Conservation (phyloP, 495 filamentous ascomycete genomes). For the Hypoxylon crocopeplum region DNA sequence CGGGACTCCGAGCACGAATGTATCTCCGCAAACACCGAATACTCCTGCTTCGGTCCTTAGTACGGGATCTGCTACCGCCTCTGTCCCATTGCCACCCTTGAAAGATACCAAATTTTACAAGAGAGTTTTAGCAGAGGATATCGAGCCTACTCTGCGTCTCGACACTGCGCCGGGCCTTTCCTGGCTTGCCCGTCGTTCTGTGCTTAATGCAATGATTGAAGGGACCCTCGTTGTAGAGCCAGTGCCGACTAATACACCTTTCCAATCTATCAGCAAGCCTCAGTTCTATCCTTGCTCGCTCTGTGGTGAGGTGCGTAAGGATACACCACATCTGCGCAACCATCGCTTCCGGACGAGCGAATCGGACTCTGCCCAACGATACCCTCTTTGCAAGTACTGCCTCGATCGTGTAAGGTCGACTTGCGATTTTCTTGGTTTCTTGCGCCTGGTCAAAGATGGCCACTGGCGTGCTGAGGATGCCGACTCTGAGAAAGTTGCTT, state of each 20-base stretch:
- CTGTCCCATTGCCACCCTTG: slow-evolving; percentile 52
- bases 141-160: slow-evolving; percentile 90
- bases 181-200: slow-evolving; percentile 86
- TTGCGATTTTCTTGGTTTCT: slow-evolving; percentile 90
- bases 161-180: slow-evolving; percentile 90
- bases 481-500: slow-evolving; percentile 81
- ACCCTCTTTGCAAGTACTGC: slow-evolving; percentile 91
- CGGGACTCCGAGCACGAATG: slow-evolving; percentile 44
- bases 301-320: slow-evolving; percentile 82
- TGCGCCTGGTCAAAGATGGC: slow-evolving; percentile 88
- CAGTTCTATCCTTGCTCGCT: slow-evolving; percentile 78
- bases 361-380: slow-evolving; percentile 79
- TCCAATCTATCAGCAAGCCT: slow-evolving; percentile 61
- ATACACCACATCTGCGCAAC: slow-evolving; percentile 72
- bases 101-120: slow-evolving; percentile 97
- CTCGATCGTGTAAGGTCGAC: slow-evolving; percentile 81
- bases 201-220: slow-evolving; percentile 80
- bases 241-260: slow-evolving; percentile 61
- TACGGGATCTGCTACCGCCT: slow-evolving; percentile 42
- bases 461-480: slow-evolving; percentile 80
- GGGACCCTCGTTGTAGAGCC: slow-evolving; percentile 92
- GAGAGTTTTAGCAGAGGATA: slow-evolving; percentile 82
- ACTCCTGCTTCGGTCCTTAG: slow-evolving; percentile 58
- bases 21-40: slow-evolving; percentile 58
- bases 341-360: slow-evolving; percentile 91